Conservation (phyloP, 352 stramenopile species). For the Globisporangium takayamanum region DNA sequence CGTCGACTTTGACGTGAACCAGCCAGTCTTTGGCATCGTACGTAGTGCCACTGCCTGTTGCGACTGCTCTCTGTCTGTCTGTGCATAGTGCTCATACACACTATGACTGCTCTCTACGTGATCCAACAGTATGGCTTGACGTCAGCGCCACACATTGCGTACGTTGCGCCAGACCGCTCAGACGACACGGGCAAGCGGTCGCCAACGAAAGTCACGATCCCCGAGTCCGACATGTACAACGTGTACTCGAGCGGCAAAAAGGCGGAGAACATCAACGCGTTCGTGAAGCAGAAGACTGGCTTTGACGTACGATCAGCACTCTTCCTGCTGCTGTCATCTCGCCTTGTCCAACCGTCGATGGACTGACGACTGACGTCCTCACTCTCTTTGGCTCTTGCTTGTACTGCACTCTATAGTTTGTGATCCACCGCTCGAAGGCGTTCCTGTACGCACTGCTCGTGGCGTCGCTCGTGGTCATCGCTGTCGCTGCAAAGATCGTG, state of each 20-base stretch:
- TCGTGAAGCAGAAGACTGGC: conserved; percentile 78
- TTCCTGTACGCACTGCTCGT: conserved; percentile 46
- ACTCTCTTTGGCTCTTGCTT: not conserved
- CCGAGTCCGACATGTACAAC: conserved; percentile 63
- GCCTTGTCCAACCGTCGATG: not conserved
- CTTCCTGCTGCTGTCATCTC: not conserved
- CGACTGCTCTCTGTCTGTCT: not conserved
- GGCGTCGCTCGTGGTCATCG: conserved; percentile 23
- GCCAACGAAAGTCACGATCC: conserved; percentile 47
- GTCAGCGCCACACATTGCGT: conserved; percentile 69
- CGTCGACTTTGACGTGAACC: conserved; percentile 72
- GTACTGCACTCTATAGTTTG: conserved; percentile 20
- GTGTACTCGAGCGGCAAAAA: conserved; percentile 70
- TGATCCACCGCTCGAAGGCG: conserved; percentile 64
- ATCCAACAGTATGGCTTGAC: conserved; percentile 63
- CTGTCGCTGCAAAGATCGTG: conserved; percentile 49
- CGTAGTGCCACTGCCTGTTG: not conserved
- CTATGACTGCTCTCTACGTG: not conserved
- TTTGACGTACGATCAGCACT: conserved; percentile 42
- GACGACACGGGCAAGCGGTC: conserved; percentile 41
- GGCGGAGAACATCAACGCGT: conserved; percentile 58
- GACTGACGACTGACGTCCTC: not conserved
- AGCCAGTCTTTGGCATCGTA: conserved; percentile 60
- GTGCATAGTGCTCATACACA: not conserved
- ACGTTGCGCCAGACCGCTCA: conserved; percentile 57